Evolutionary conservation across 1,284 basidiomycete species (phyloP).

Genomic region (Trichosporon sp.): DNA sequence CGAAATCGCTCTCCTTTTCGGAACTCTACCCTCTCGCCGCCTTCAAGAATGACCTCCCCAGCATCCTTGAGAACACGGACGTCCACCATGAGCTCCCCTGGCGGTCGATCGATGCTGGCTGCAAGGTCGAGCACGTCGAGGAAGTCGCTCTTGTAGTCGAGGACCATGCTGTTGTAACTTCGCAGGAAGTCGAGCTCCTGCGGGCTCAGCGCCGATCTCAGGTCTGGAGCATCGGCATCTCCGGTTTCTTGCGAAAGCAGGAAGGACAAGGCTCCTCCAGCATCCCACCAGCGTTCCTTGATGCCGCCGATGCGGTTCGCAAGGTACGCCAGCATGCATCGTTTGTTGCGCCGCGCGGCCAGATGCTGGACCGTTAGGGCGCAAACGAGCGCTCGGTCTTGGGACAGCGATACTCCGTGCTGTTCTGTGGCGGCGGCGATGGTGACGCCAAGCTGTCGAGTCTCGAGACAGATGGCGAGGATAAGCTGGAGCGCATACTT

Average conservation of each 20-base stretch:
- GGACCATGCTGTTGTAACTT: slow-evolving; percentile 70
- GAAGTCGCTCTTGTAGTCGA: slow-evolving; percentile 79
- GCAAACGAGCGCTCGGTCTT: slow-evolving; percentile 54
- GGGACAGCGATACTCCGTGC: slow-evolving; percentile 36
- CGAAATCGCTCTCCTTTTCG: slow-evolving; percentile 80
- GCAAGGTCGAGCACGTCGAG: slow-evolving; percentile 79
- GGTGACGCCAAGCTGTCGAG: slow-evolving; percentile 67
- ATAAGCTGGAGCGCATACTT: slow-evolving; percentile 91
- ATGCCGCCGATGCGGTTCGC: slow-evolving; percentile 73
- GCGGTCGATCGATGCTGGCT: slow-evolving; percentile 65
- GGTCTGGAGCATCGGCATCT: slow-evolving; percentile 50
- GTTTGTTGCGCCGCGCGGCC: slow-evolving; percentile 81
- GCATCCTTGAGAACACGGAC: slow-evolving; percentile 63
- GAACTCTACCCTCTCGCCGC: slow-evolving; percentile 74
- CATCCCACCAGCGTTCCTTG: slow-evolving; percentile 80
- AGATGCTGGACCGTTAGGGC: slow-evolving; percentile 80
- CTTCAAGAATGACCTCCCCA: slow-evolving; percentile 81
- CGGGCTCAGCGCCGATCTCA: slow-evolving; percentile 72
- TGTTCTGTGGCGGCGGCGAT: slow-evolving; percentile 41
- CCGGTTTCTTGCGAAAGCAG: slow-evolving; percentile 57
- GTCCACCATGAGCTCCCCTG: slow-evolving; percentile 48
- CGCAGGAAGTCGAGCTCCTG: slow-evolving; percentile 87
- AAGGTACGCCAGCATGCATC: slow-evolving; percentile 89
- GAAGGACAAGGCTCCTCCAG: slow-evolving; percentile 82
- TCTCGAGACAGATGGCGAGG: slow-evolving; percentile 79